Evolutionary conservation across 2,329 filamentous ascomycete genomes (phyloP).

Genomic region (Byssoonygena ceratinophila): DNA sequence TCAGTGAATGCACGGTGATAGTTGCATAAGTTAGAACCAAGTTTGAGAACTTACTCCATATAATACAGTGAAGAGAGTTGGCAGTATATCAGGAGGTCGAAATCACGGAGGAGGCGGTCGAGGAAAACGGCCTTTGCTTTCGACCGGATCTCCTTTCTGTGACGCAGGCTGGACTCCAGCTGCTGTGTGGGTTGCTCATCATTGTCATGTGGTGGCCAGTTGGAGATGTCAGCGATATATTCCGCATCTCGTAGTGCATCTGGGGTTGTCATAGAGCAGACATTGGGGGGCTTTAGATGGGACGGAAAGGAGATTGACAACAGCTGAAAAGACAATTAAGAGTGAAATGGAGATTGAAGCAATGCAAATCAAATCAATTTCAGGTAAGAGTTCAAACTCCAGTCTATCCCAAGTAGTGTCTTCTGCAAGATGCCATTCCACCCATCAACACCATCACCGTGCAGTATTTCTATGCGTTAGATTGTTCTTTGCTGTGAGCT

Average conservation of each 20-base stretch:
- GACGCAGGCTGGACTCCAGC: neutral
- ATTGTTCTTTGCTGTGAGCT: neutral
- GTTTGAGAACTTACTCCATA: conserved; percentile 44
- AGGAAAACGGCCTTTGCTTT: conserved; percentile 40
- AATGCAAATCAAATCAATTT: too few species aligned
- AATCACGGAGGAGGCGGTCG: conserved; percentile 46
- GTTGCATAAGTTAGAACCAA: neutral
- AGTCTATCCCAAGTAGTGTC: neutral
- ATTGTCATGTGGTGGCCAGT: conserved; percentile 23
- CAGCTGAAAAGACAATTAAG: neutral
- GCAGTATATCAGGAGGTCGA: conserved; percentile 52
- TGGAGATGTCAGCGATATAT: conserved; percentile 38
- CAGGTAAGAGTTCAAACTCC: too few species aligned
- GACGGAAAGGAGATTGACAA: neutral
- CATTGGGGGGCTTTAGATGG: conserved; percentile 23
- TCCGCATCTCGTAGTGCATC: conserved; percentile 39
- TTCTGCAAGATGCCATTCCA: neutral
- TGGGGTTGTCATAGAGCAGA: conserved; percentile 39
- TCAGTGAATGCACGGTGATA: neutral
- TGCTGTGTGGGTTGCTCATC: conserved; percentile 9
- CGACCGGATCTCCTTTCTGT: conserved; percentile 27
- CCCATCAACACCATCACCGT: too few species aligned
- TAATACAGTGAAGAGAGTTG: conserved; percentile 53
- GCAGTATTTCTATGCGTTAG: too few species aligned
- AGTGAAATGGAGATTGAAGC: too few species aligned